Base-by-base conservation (phyloP, 441 rosid genomes). In the Bruguiera hainesii region DNA sequence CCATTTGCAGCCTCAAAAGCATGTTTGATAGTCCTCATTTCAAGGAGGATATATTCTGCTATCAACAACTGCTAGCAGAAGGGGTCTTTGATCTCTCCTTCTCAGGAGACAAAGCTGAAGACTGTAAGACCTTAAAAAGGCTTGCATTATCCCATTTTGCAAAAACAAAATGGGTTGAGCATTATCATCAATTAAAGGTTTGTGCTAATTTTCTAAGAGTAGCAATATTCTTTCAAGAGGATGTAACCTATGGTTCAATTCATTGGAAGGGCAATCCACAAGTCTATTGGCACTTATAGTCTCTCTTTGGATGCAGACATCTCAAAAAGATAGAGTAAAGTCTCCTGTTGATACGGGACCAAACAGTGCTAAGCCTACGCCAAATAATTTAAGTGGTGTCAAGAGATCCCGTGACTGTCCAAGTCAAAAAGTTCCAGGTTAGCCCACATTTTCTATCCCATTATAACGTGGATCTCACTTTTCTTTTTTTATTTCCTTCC, bases 21-120 rank as follows among this genome's bases (percentile, higher is more conserved):
- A 81, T 90, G 98, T 91, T 90, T 52, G 84, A 82, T 65, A 86
- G 94, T 79, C 79, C 73, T 73, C 96, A 87, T 62, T 91, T 89
- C 82, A 87, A 87, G 90, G 96, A 91, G 77, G 89, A 90, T 76
- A 72, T 87, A 72, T 75, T 78, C 71, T 80, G 81, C 78, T 86
- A 87, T 63, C 91, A 91, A 79, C 75, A 81, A 60, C 83, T 95
- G 78, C 92, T 90, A 31, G 82, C 76, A 26, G 90, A 91, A 79
- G 98, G 99, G 72, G 74, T 91, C 67, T 91, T 89, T 72, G 96
- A 90, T 71, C 70, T 80, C 68, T 84, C 91, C 48, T 71, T 72
- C 53, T 61, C 75, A 9, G 89, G 79, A 71, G 82, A 68, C 42
- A 76, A 86, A 77, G 61, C 77, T 4, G 93, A 91, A 78, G 97